phyloP scores from a whole-genome alignment of 1,139 yeast genomes.

The Debaryomycetaceae sp. region DNA sequence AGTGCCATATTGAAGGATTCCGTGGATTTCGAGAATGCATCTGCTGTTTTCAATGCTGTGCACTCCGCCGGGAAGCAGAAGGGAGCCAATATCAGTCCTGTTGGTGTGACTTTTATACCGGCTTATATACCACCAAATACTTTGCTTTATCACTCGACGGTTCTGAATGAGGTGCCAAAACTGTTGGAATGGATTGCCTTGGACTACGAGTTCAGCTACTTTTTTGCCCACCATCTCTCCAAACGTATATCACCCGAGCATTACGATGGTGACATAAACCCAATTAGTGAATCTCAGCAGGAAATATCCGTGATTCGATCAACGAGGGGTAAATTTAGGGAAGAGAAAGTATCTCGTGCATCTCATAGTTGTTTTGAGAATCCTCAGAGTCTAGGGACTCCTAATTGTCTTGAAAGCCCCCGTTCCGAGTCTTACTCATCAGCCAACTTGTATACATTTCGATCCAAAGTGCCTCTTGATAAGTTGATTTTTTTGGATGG shows the following conservation, averaged over 20 bases:
- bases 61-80: slow-evolving; percentile 48
- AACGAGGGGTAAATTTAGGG: not conserved
- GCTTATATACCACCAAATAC: slow-evolving; percentile 57
- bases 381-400: slow-evolving; percentile 6
- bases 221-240: slow-evolving; percentile 29
- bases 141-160: slow-evolving; percentile 45
- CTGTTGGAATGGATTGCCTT: slow-evolving; percentile 56
- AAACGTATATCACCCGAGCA: slow-evolving; percentile 10
- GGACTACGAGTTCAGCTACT: slow-evolving; percentile 54
- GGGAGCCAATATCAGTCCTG: slow-evolving; percentile 46
- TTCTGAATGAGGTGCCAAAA: slow-evolving; percentile 31
- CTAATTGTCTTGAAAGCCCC: slow-evolving; percentile 1
- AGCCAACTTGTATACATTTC: slow-evolving; percentile 35
- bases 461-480: slow-evolving; percentile 40
- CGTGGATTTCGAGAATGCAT: slow-evolving; percentile 45
- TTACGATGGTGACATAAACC: slow-evolving; percentile 3
- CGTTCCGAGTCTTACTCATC: not conserved
- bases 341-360: not conserved
- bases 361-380: not conserved
- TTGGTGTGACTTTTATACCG: slow-evolving; percentile 55
- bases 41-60: slow-evolving; percentile 51
- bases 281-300: not conserved
- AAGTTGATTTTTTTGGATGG: slow-evolving; percentile 51
- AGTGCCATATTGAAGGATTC: slow-evolving; percentile 7
- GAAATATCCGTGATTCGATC: not conserved